Evolutionary conservation across 495 filamentous ascomycete genomes (phyloP), one percentile per base, ranked within the genome.

Genomic region (Hypomontagnella monticulosa): DNA sequence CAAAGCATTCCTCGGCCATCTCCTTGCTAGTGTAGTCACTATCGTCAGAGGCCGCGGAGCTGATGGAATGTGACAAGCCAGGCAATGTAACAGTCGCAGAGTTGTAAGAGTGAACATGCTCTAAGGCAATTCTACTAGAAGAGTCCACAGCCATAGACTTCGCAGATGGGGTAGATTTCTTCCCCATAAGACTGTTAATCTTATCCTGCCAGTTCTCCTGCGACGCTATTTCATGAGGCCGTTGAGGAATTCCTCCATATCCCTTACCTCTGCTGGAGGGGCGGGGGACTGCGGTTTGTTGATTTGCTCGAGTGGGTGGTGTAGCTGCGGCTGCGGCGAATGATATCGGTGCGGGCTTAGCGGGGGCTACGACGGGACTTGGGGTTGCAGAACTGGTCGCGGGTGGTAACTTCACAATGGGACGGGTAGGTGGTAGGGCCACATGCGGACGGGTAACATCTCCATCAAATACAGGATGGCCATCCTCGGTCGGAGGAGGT

Each of bases 1-100:
- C 91, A 55, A 94, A 92, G 64, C 92, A 89, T 57, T 89, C 90
- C 63, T 94, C 91, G 30, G 88, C 88, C 67, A 89, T 88, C 19
- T 85, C 85, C 62, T 84, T 87, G 3, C 66, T 72, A 18, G 60
- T 74, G 83, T 85, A 37, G 78, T 82, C 19, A 70, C 59, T 27
- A 71, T 75, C 40, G 23, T 72, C 63, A 57, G 70, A 57, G 64
- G 63, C 37, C 51, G 61, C 11, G 27, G 58, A 49, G 32, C 41
- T 61, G n/a, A 65, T 52, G 16, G 64, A 66, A 30, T 57, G 46
- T n/a, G 71, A 62, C 15, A 71, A 50, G 23, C 65, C 53, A 43
- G 88, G 88, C 10, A 89, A 75, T 12, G 87, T 86, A 34, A 89
- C 84, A 1, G 85, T 84, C 18, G 88, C 85, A 14, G 82, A 73